Conservation (phyloP, 2,329 filamentous ascomycete genomes). For the Colletotrichum truncatum region DNA sequence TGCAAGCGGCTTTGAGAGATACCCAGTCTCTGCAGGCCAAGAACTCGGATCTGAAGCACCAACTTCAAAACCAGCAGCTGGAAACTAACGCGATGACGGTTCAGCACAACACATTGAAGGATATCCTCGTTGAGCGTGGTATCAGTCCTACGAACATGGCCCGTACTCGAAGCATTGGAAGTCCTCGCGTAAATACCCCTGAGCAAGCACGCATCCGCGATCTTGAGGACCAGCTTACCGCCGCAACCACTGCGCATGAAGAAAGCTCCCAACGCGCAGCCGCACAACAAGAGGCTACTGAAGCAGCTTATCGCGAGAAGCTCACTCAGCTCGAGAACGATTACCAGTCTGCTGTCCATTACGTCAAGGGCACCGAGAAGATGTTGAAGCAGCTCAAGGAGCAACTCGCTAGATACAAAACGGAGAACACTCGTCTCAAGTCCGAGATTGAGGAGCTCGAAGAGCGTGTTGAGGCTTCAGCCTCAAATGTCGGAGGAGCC, state of each 20-base stretch:
- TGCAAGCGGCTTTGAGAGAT: conserved; percentile 86
- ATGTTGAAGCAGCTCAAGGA: conserved; percentile 99
- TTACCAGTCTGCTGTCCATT: conserved; percentile 97
- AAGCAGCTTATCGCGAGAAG: conserved; percentile 90
- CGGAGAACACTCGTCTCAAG: conserved; percentile 84
- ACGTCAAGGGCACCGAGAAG: conserved; percentile 98
- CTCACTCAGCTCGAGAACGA: conserved; percentile 94
- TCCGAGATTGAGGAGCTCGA: conserved; percentile 78
- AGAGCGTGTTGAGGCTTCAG: conserved; percentile 55
- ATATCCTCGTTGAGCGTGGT: conserved; percentile 88
- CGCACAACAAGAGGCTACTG: conserved; percentile 84
- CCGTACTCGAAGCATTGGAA: conserved; percentile 76
- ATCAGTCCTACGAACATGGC: conserved; percentile 79
- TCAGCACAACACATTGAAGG: conserved; percentile 92
- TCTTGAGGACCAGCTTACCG: conserved; percentile 86
- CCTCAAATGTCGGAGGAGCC: conserved; percentile 39
- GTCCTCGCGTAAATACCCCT: conserved; percentile 80
- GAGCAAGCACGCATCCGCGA: conserved; percentile 83
- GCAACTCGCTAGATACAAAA: conserved; percentile 91
- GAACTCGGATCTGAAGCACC: conserved; percentile 83
- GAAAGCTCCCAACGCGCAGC: conserved; percentile 84
- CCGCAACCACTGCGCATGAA: conserved; percentile 81
- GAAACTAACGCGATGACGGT: conserved; percentile 94
- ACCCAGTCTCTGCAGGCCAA: conserved; percentile 82
- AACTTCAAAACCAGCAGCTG: conserved; percentile 85